Base-by-base conservation (phyloP, 768 basidiomycete genomes). In the Agrocybe pediades region DNA sequence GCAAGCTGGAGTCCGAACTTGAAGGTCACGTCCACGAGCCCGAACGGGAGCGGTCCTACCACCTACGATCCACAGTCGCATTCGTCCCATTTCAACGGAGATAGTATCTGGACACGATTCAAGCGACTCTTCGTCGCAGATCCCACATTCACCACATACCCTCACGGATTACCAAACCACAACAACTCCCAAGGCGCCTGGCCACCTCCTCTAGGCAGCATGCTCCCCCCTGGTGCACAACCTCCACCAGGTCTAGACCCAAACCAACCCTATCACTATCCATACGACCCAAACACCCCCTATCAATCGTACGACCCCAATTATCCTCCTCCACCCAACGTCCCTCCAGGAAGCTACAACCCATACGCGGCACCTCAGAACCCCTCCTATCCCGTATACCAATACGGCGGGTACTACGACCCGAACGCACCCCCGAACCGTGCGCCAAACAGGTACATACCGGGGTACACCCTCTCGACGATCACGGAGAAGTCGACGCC, bases 401-500 rank as follows among this genome's bases (percentile, higher is more conserved):
- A n/a, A n/a, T n/a, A n/a, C n/a, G n/a, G n/a, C n/a, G n/a, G n/a
- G n/a, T n/a, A n/a, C n/a, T 36, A 36, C 33, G 33, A 36, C 11
- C 33, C 33, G 13, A 36, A 36, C 11, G 33, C 33, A 5, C 33
- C 33, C 13, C 33, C 33, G 5, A 36, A 36, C 11, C 33, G 33
- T 13, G 60, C 60, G 2, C 60, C 67, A 2, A 64, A 65, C 25
- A 56, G 67, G 9, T 67, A 66, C 47, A 50, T 41, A 17, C 64
- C 64, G 1, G 65, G 63, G 2, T 55, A 58, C 26, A 62, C 64
- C 1, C 58, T 68, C 0, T 67, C 65, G n/a, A 68, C 67, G 19
- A 68, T 68, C 46, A 68, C 67, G 9, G 67, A 68, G 52, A 64
- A 58, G 43, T 65, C 64, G 41, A 67, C 67, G 17, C 67, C 67